Conservation (phyloP, 768 basidiomycete genomes). For the Ramaria sp. region DNA sequence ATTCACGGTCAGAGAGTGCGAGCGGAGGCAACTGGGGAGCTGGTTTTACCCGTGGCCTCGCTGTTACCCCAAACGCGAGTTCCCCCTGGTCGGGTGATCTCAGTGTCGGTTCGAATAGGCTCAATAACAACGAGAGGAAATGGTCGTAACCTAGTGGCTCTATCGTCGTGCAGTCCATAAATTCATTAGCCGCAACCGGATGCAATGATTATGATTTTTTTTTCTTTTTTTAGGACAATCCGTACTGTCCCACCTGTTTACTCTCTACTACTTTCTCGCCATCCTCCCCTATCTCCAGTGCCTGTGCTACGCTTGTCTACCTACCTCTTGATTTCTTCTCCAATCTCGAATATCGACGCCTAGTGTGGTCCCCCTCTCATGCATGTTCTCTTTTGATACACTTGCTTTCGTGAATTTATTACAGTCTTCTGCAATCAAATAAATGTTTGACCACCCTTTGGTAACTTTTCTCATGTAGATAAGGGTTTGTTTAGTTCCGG, state of each 20-base stretch:
- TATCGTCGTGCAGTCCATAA: neutral
- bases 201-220: slow-evolving; percentile 8
- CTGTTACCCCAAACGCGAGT: neutral
- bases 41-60: slow-evolving; percentile 1
- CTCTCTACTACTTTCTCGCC: neutral
- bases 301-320: neutral
- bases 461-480: neutral
- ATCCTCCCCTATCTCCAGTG: neutral
- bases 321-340: slow-evolving; percentile 1
- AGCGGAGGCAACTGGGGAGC: neutral
- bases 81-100: slow-evolving; percentile 6
- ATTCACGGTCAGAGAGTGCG: neutral
- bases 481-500: neutral
- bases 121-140: neutral
- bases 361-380: slow-evolving; percentile 28
- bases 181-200: neutral
- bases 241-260: neutral
- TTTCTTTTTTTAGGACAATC: neutral
- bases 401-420: slow-evolving; percentile 8
- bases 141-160: neutral
- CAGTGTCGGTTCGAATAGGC: neutral
- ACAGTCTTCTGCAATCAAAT: slow-evolving; percentile 6
- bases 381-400: slow-evolving; percentile 56
- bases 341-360: slow-evolving; percentile 33
- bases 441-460: neutral